Conservation (phyloP, 768 basidiomycete species). For the Lactarius akahatsu region DNA sequence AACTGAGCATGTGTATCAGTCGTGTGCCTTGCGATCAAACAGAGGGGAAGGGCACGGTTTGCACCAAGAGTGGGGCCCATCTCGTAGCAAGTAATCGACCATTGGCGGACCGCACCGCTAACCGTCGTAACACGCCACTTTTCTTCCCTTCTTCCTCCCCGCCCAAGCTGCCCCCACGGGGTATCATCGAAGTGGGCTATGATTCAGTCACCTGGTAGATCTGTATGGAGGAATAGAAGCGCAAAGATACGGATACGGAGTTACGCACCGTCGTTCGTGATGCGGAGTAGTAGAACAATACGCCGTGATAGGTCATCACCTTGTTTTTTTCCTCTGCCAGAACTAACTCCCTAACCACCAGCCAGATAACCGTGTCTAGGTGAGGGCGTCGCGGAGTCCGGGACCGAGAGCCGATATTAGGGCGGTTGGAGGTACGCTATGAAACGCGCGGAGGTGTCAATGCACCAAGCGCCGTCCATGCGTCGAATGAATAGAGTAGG, state of each 20-base stretch:
- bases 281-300: not conserved
- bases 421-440: not conserved
- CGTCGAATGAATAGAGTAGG: not conserved
- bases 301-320: not conserved
- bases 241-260: not conserved
- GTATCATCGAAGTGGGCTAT: not conserved
- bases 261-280: not conserved
- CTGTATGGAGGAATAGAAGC: not conserved
- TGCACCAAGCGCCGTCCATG: not conserved
- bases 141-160: not conserved
- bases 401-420: not conserved
- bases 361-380: not conserved
- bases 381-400: not conserved
- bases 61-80: not conserved
- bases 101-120: not conserved
- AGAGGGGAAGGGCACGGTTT: not conserved
- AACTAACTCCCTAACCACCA: not conserved
- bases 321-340: not conserved
- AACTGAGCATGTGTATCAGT: not conserved
- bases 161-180: not conserved
- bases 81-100: not conserved
- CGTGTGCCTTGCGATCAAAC: not conserved
- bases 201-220: not conserved
- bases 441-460: not conserved
- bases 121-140: not conserved